Conservation (phyloP, 306 rosid species). For the Acmispon strigosus region DNA sequence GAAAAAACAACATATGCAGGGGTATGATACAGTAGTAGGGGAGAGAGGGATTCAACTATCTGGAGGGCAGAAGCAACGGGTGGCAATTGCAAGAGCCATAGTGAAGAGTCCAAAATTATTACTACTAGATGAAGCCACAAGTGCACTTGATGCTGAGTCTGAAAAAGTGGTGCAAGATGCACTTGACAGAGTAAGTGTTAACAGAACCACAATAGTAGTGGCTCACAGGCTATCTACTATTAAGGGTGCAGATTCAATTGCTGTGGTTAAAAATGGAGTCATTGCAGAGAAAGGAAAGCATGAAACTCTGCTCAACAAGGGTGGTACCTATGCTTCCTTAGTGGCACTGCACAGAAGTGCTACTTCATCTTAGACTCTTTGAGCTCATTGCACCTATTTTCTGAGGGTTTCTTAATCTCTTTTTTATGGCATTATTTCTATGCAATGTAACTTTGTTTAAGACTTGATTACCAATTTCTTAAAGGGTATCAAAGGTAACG, state of each 20-base stretch:
- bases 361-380: conserved; percentile 31
- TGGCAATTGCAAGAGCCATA: conserved; percentile 70
- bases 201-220: conserved; percentile 59
- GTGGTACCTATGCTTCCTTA: conserved; percentile 60
- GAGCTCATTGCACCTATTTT: not conserved
- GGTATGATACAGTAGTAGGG: conserved; percentile 60
- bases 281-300: conserved; percentile 71
- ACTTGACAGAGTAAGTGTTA: conserved; percentile 49
- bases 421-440: not conserved
- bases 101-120: conserved; percentile 59
- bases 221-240: conserved; percentile 68
- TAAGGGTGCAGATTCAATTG: conserved; percentile 58
- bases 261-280: conserved; percentile 56
- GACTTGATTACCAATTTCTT: not conserved
- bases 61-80: conserved; percentile 81
- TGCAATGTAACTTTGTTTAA: not conserved
- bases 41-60: conserved; percentile 71
- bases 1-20: conserved; percentile 31
- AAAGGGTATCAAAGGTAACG: not conserved
- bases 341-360: conserved; percentile 43
- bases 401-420: not conserved
- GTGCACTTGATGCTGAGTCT: conserved; percentile 82
- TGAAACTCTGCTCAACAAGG: conserved; percentile 46
- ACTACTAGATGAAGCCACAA: conserved; percentile 70
- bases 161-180: conserved; percentile 73